phyloP scores from a whole-genome alignment of 257 asterid genomes.

The Solanum bukasovii region DNA sequence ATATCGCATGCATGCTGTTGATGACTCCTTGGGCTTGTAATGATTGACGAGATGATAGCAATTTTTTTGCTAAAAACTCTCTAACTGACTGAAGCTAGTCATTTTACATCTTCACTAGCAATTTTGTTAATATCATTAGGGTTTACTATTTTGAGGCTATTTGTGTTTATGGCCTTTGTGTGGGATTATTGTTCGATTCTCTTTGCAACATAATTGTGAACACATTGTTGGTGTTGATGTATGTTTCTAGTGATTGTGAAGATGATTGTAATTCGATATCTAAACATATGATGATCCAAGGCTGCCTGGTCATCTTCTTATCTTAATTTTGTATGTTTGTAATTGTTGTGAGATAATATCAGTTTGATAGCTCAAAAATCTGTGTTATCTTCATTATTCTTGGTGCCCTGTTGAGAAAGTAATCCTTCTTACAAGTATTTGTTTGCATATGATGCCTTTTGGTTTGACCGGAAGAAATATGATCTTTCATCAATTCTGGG shows the following conservation, averaged over 20 bases:
- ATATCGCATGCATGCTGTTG: neutral
- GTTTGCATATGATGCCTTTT: neutral
- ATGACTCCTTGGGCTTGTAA: neutral
- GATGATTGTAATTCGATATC: neutral
- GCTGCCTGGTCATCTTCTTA: neutral
- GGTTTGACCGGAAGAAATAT: neutral
- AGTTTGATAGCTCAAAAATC: neutral
- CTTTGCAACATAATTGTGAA: neutral
- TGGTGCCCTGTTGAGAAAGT: neutral
- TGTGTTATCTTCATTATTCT: neutral
- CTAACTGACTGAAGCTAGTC: neutral
- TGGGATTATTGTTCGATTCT: neutral
- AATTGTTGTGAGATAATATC: neutral
- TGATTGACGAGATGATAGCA: neutral
- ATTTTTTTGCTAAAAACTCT: neutral
- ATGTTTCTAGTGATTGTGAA: neutral
- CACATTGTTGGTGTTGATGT: neutral
- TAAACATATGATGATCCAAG: neutral
- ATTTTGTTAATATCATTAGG: neutral
- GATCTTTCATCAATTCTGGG: neutral
- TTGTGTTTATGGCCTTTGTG: neutral
- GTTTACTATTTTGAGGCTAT: neutral
- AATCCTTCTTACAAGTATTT: neutral
- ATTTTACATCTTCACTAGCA: neutral
- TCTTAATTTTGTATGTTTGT: neutral